phyloP scores from a whole-genome alignment of 2,329 filamentous ascomycete species.

The Pezicula carpinea region DNA sequence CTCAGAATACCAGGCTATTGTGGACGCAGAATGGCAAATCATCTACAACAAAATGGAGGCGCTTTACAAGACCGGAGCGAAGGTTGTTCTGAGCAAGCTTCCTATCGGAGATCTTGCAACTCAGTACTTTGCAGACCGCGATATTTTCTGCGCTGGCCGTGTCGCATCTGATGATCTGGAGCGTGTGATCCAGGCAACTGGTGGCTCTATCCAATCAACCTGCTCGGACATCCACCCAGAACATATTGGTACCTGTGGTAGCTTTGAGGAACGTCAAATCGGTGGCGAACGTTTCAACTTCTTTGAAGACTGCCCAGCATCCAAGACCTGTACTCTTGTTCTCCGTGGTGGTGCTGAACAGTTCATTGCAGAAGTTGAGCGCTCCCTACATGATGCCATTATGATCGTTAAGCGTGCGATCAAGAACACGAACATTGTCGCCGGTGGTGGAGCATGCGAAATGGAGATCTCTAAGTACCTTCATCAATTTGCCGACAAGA shows the following conservation, averaged over 20 bases:
- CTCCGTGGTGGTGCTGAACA: slow-evolving; percentile 96
- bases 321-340: slow-evolving; percentile 94
- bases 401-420: slow-evolving; percentile 99
- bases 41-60: slow-evolving; percentile 99
- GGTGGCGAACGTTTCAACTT: slow-evolving; percentile 98
- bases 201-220: slow-evolving; percentile 87
- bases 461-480: slow-evolving; percentile 97
- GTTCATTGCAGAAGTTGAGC: slow-evolving; percentile 98
- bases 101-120: slow-evolving; percentile 97
- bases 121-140: slow-evolving; percentile 95
- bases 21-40: slow-evolving; percentile 99
- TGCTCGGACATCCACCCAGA: slow-evolving; percentile 89
- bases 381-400: slow-evolving; percentile 95
- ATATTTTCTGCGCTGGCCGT: slow-evolving; percentile 96
- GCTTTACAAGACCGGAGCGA: slow-evolving; percentile 86
- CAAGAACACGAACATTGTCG: slow-evolving; percentile 90
- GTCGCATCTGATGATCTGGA: slow-evolving; percentile 91
- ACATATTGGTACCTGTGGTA: slow-evolving; percentile 86
- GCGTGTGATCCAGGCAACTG: slow-evolving; percentile 90
- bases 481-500: slow-evolving; percentile 87
- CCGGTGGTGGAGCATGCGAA: slow-evolving; percentile 88
- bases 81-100: slow-evolving; percentile 94
- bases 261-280: slow-evolving; percentile 94
- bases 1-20: slow-evolving; percentile 97
- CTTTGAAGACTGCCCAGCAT: slow-evolving; percentile 91